Evolutionary conservation across 495 filamentous ascomycete genomes (phyloP).

Genomic region (Extremus antarcticus): DNA sequence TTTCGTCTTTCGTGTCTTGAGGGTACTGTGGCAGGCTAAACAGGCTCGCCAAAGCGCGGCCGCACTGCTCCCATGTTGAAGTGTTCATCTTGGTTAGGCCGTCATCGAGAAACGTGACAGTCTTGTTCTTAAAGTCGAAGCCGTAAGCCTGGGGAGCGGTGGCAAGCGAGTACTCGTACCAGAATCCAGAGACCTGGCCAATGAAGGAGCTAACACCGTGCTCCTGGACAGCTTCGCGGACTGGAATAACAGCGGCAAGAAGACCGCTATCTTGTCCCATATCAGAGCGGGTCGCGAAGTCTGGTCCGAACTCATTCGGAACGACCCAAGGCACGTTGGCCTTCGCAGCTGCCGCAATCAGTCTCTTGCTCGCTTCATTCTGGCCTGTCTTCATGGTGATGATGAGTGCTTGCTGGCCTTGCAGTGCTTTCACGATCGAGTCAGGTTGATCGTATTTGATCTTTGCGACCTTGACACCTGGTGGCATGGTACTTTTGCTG

Average conservation of each 20-base stretch:
- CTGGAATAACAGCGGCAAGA: background rate
- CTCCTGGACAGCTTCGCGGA: background rate
- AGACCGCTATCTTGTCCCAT: background rate
- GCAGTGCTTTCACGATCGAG: slow-evolving; percentile 35
- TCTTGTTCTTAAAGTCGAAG: slow-evolving; percentile 34
- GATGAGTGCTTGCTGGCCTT: slow-evolving; percentile 46
- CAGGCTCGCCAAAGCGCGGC: slow-evolving; percentile 31
- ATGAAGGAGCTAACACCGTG: background rate
- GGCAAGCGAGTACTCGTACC: slow-evolving; percentile 43
- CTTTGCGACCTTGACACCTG: slow-evolving; percentile 32
- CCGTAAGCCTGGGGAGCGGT: slow-evolving; percentile 30
- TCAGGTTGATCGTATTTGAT: slow-evolving; percentile 36
- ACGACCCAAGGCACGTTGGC: slow-evolving; percentile 52
- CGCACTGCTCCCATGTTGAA: slow-evolving; percentile 36
- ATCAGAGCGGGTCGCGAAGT: background rate
- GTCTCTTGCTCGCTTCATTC: slow-evolving; percentile 26
- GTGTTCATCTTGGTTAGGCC: slow-evolving; percentile 34
- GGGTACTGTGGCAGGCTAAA: slow-evolving; percentile 2
- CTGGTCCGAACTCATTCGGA: slow-evolving; percentile 40
- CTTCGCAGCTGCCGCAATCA: slow-evolving; percentile 49
- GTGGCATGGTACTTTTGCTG: slow-evolving; percentile 32
- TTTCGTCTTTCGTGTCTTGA: background rate
- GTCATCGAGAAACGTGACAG: slow-evolving; percentile 39
- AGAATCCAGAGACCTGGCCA: slow-evolving; percentile 31
- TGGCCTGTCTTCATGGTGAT: slow-evolving; percentile 44